Percentiles rank a stretch among this genome's conserved stretches.
These are phyloP conservation scores for Acanthamoeba healyi DNA, from an alignment of 208 protist species.

Conservation along the genomic window DNA sequence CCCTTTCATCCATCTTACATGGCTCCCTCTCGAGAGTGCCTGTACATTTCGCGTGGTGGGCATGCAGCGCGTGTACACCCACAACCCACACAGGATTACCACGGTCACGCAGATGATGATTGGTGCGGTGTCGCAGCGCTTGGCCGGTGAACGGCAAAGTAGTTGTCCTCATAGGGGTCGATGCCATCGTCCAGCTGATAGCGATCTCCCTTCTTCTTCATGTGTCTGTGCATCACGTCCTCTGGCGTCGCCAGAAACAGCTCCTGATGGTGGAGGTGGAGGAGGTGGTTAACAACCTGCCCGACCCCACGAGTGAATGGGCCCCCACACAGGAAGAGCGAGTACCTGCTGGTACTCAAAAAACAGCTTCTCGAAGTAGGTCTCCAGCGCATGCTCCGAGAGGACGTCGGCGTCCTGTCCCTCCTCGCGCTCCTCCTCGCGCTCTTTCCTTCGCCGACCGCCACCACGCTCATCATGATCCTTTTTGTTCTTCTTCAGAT, in stretches of 20 bases:
- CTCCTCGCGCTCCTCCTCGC: neutral
- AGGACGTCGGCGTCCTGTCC: neutral
- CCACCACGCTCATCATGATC: neutral
- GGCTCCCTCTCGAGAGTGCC: too few species aligned
- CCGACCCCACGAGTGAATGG: too few species aligned
- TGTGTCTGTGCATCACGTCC: constrained; percentile 1
- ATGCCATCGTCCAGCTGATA: constrained; percentile 32
- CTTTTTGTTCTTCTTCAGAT: neutral
- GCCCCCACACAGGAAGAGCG: neutral
- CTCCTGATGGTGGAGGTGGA: neutral
- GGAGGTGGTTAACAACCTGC: neutral
- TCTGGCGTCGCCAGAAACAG: constrained; percentile 8
- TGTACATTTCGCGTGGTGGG: too few species aligned
- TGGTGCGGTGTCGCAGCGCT: neutral
- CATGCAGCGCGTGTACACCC: too few species aligned
- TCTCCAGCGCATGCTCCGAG: constrained; percentile 5
- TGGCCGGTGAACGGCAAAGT: neutral
- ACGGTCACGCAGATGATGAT: neutral
- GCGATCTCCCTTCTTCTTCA: neutral
- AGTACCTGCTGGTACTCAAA: constrained; percentile 20
- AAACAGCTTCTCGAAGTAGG: constrained; percentile 14
- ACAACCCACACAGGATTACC: neutral
- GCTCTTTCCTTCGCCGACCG: neutral
- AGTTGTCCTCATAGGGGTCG: constrained; percentile 26
- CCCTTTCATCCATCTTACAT: too few species aligned